A percentile compares a stretch with the other conserved stretches of the same genome.
These are phyloP conservation scores for Xylariaceae sp. DNA, from an alignment of 2,329 filamentous ascomycete genomes.

Conservation along the genomic window DNA sequence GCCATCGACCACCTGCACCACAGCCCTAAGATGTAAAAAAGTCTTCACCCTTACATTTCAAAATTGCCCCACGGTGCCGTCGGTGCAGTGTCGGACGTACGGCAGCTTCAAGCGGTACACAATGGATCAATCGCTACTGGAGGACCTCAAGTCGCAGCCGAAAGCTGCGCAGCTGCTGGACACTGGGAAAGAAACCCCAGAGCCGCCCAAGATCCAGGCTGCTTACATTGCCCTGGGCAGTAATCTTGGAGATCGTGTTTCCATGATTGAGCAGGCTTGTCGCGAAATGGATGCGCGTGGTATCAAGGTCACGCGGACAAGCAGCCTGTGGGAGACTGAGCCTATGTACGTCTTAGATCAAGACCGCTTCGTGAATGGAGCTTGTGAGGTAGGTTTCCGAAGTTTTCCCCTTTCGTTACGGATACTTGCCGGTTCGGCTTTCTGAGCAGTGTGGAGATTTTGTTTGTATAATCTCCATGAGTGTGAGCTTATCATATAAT, in stretches of 20 bases:
- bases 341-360: conserved; percentile 97
- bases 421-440: no score
- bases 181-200: conserved; percentile 24
- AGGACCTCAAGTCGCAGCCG: conserved; percentile 13
- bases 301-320: conserved; percentile 75
- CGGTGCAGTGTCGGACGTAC: conserved; percentile 9
- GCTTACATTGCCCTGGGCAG: conserved; percentile 89
- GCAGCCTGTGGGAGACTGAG: conserved; percentile 87
- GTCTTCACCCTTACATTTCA: not conserved
- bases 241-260: conserved; percentile 82
- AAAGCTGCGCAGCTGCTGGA: conserved; percentile 14
- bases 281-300: conserved; percentile 68
- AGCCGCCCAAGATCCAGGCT: conserved; percentile 32
- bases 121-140: conserved; percentile 23
- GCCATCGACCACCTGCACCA: conserved; percentile 5
- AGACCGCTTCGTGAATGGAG: conserved; percentile 84
- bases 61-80: not conserved
- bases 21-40: conserved; percentile 4
- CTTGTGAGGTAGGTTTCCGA: conserved; percentile 65
- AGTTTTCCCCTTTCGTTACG: not conserved
- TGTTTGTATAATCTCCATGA: not conserved
- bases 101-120: conserved; percentile 16
- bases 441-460: no score
- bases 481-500: conserved; percentile 1
- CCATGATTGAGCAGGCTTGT: conserved; percentile 81